Evolutionary conservation across 352 stramenopile genomes (phyloP), one percentile per base, ranked within the genome.

Genomic region (Pythium folliculosum): DNA sequence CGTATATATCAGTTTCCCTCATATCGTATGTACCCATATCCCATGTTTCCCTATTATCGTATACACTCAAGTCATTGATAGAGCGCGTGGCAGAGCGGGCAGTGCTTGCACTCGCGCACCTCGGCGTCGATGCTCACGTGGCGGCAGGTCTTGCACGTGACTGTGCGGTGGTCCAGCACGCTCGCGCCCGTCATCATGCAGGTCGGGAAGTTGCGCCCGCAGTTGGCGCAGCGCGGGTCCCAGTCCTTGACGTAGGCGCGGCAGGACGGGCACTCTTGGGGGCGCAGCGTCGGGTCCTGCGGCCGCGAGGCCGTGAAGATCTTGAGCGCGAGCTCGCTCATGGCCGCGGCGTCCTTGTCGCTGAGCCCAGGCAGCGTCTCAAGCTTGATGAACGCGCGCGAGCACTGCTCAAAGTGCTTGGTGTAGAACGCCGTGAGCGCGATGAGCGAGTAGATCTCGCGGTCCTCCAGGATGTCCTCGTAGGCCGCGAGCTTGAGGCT

Each of bases 401-500:
- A 97, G 75, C 91, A 98, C 47, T 97, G 85, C 35, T 96, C 87
- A 51, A 84, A 97, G 71, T 97, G 88, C 40, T 92, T 91, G 59
- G 84, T 97, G 69, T 97, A 94, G 68, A 97, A 97, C 7, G 94
- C 87, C 3, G 90, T 88, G 6, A 98, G 76, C 1, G 90, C 94
- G n/a, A 98, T 87, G 14, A 98, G 80, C n/a, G 86, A 94, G 75
- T 98, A 98, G 32, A 98, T 90, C 60, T 97, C 90, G 17, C 88
- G 82, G 32, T 92, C 75, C 19, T 96, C 88, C 7, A 98, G 75
- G 23, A 98, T 89, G 68, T 98, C 95, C 44, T 98, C 93, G 71
- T 96, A 98, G 16, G 79, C 77, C 0, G 84, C 78, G 37, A 97
- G 85, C 57, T 96, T 95, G 47, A 98, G 82, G 10, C 86, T 82